Conservation (phyloP, 345 rosid species). For the Excoecaria agallocha region DNA sequence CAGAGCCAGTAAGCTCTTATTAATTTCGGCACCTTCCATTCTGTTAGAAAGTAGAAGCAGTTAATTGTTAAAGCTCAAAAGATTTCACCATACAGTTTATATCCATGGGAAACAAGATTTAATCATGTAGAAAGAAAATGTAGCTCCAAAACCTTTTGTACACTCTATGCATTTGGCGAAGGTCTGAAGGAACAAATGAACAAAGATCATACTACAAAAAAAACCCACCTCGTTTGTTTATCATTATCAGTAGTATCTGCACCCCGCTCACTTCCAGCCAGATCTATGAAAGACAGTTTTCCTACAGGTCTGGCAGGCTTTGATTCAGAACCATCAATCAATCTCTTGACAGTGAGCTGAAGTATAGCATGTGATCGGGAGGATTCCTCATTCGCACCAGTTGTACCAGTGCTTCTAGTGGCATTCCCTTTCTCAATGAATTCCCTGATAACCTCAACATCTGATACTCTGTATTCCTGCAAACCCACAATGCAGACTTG, state of each 20-base stretch:
- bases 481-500: slow-evolving; percentile 72
- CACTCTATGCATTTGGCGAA: not conserved
- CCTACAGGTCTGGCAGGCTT: slow-evolving; percentile 55
- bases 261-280: slow-evolving; percentile 74
- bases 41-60: slow-evolving; percentile 27
- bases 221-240: slow-evolving; percentile 54
- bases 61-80: not conserved
- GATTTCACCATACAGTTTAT: not conserved
- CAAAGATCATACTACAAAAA: not conserved
- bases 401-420: slow-evolving; percentile 57
- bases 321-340: slow-evolving; percentile 42
- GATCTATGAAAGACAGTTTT: slow-evolving; percentile 63
- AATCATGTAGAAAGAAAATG: not conserved
- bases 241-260: slow-evolving; percentile 76
- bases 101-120: not conserved
- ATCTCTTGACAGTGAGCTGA: slow-evolving; percentile 61
- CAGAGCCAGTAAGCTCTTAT: slow-evolving; percentile 63
- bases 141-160: not conserved
- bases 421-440: slow-evolving; percentile 59
- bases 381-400: slow-evolving; percentile 71
- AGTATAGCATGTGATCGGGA: slow-evolving; percentile 71
- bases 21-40: slow-evolving; percentile 69
- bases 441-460: slow-evolving; percentile 55
- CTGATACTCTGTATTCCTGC: slow-evolving; percentile 54
- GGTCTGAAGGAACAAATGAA: not conserved